These are phyloP conservation scores for Abelmoschus esculentus DNA, from an alignment of 345 rosid species.

Conservation along the genomic window DNA sequence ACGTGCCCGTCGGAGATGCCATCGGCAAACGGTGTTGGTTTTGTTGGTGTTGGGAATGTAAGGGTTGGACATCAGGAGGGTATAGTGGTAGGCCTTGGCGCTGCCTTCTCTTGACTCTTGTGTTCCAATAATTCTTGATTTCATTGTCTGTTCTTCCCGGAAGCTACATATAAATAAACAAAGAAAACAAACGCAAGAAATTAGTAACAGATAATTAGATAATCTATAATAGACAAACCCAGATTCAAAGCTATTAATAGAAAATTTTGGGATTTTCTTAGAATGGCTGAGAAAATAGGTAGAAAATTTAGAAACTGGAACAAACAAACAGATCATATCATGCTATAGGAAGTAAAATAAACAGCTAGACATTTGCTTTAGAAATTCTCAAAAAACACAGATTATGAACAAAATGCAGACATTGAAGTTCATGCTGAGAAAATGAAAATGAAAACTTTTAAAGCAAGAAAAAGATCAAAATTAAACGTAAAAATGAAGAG, in stretches of 20 bases:
- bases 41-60: constrained; percentile 8
- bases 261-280: background rate
- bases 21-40: constrained; percentile 4
- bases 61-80: constrained; percentile 45
- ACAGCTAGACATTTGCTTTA: background rate
- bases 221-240: background rate
- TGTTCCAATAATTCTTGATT: constrained; percentile 76
- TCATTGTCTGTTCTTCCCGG: constrained; percentile 55
- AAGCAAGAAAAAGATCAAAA: background rate
- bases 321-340: background rate
- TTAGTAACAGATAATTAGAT: background rate
- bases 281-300: background rate
- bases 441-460: background rate
- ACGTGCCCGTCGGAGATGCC: constrained; percentile 16
- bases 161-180: background rate
- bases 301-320: background rate
- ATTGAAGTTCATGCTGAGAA: background rate
- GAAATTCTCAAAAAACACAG: too few relatives aligned
- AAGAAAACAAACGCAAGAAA: background rate
- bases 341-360: background rate
- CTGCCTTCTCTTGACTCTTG: constrained; percentile 49
- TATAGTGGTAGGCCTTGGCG: constrained; percentile 65
- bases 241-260: background rate
- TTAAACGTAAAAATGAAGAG: background rate
- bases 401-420: background rate